Percentiles rank a stretch among this genome's conserved stretches.
Conservation (phyloP, 495 filamentous ascomycete genomes). For the Penicillium herquei region DNA sequence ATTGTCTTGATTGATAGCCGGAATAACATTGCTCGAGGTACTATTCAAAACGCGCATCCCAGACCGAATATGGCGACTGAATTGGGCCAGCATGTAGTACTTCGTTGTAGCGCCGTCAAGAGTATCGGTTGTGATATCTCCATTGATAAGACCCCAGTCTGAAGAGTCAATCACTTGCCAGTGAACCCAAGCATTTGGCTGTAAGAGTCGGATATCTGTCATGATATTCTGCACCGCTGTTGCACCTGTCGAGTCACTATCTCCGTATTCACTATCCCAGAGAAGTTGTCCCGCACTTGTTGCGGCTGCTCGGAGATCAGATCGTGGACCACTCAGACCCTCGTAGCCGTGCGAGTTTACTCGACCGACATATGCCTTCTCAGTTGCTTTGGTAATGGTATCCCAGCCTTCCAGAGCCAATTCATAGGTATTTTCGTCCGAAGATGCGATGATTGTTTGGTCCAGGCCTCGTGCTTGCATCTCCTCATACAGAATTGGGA, state of each 20-base stretch:
- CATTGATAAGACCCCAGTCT: constrained; percentile 13
- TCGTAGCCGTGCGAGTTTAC: constrained; percentile 15
- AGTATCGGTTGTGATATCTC: constrained; percentile 2
- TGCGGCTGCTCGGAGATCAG: constrained; percentile 6
- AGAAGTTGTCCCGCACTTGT: constrained; percentile 7
- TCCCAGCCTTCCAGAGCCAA: constrained; percentile 10
- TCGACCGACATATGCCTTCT: constrained; percentile 4
- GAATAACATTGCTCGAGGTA: constrained; percentile 5
- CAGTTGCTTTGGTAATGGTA: constrained; percentile 4
- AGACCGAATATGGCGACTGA: constrained; percentile 14
- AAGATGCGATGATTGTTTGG: constrained; percentile 9
- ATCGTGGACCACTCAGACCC: constrained; percentile 5
- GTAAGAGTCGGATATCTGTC: constrained; percentile 6
- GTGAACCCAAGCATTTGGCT: constrained; percentile 14
- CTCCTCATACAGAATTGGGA: constrained; percentile 7
- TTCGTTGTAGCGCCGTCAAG: constrained; percentile 8
- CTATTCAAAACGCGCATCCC: constrained; percentile 12
- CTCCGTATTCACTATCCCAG: constrained; percentile 16
- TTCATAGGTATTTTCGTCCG: constrained; percentile 11
- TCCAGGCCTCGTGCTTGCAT: constrained; percentile 6
- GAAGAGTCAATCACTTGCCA: constrained; percentile 12
- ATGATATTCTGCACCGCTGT: constrained; percentile 5
- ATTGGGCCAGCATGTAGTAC: constrained; percentile 14
- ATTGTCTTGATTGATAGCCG: constrained; percentile 6
- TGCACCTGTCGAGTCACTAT: constrained; percentile 9